These are phyloP conservation scores for Epichloe brachyelytri DNA, from an alignment of 2,329 filamentous ascomycete species.

Conservation along the genomic window DNA sequence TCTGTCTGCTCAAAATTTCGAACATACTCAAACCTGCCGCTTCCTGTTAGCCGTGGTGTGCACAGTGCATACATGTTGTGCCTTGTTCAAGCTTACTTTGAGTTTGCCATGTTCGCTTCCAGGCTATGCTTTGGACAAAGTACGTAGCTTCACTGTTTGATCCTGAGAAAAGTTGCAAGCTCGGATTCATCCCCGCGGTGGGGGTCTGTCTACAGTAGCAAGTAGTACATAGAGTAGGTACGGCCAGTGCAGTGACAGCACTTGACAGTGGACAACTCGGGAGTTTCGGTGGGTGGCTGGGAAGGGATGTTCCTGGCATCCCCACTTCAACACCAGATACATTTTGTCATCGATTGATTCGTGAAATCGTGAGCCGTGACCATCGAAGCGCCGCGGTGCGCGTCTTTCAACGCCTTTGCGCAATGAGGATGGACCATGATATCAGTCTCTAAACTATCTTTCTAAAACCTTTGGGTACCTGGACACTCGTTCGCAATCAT, in stretches of 20 bases:
- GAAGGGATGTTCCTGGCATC: too few species aligned
- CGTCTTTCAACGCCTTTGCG: not conserved
- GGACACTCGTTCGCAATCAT: slow-evolving; percentile 21
- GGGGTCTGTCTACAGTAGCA: not conserved
- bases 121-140: not conserved
- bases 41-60: slow-evolving; percentile 1
- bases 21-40: slow-evolving; percentile 78
- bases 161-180: too few species aligned
- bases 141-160: not conserved
- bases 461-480: not conserved
- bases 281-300: too few species aligned
- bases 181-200: not conserved
- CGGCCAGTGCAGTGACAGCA: too few species aligned
- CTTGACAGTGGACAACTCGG: too few species aligned
- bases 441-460: not conserved
- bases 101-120: slow-evolving; percentile 36
- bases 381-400: not conserved
- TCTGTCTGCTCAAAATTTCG: slow-evolving; percentile 78
- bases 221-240: too few species aligned
- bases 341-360: not conserved
- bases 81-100: slow-evolving; percentile 28
- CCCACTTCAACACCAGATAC: too few species aligned
- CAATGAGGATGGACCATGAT: not conserved
- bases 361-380: not conserved
- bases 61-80: not conserved